Conservation (phyloP, 306 rosid species). For the Sechiopsis laciniata region DNA sequence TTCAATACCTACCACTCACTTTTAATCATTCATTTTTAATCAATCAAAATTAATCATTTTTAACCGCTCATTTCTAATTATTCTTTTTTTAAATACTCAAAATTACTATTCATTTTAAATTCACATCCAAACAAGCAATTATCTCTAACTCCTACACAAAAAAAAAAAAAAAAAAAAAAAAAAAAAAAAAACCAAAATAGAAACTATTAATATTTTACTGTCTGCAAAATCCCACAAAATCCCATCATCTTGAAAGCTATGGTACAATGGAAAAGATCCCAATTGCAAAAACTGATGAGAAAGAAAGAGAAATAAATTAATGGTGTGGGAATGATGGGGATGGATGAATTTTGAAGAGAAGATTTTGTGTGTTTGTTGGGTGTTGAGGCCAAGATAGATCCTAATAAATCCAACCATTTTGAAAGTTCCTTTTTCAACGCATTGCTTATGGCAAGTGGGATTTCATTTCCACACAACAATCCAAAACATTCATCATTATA, state of each 20-base stretch:
- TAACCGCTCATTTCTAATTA: too few relatives aligned
- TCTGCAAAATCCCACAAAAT: background rate
- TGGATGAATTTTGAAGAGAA: background rate
- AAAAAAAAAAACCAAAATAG: background rate
- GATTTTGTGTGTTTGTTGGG: background rate
- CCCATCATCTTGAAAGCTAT: constrained; percentile 8
- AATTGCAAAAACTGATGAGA: background rate
- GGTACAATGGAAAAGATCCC: background rate
- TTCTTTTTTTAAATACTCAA: too few relatives aligned
- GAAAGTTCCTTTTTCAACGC: background rate
- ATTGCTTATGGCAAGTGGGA: constrained; percentile 5
- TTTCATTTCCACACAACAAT: constrained; percentile 7
- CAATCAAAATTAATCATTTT: too few relatives aligned
- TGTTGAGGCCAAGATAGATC: constrained; percentile 3
- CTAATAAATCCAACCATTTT: background rate
- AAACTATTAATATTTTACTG: background rate
- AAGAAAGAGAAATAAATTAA: background rate
- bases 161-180: background rate
- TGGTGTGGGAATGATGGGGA: background rate
- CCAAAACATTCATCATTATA: constrained; percentile 11
- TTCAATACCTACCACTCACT: too few relatives aligned
- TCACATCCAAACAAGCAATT: too few relatives aligned
- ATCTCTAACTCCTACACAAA: background rate
- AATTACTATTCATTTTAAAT: too few relatives aligned
- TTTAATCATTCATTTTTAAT: too few relatives aligned